Percentiles rank a stretch among this genome's conserved stretches.
Conservation (phyloP, 2,329 filamentous ascomycete genomes). For the Arthrobotrys sphaeroides region DNA sequence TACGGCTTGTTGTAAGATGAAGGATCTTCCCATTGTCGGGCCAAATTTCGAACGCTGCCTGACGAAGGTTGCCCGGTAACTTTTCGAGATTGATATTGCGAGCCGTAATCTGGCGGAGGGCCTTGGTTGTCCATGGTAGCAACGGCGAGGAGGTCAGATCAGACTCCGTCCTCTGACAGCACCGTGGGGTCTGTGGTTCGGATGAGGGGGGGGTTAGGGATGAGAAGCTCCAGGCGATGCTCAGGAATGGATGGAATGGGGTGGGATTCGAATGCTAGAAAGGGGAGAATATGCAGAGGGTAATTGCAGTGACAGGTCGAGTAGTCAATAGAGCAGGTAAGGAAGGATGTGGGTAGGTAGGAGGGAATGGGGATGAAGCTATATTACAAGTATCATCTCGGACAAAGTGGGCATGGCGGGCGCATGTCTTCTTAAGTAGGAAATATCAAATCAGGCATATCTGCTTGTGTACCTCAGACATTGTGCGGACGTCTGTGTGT, state of each 20-base stretch:
- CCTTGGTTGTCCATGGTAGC: conserved; percentile 54
- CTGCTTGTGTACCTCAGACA: no score
- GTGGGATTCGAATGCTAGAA: background rate
- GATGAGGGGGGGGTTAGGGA: background rate
- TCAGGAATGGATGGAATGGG: conserved; percentile 10
- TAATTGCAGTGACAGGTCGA: background rate
- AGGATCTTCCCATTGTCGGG: conserved; percentile 44
- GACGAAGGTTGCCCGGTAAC: conserved; percentile 49
- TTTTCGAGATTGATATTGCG: conserved; percentile 32
- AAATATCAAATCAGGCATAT: conserved; percentile 13
- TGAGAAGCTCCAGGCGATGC: background rate
- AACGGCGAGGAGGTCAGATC: conserved; percentile 1
- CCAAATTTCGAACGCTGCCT: conserved; percentile 49
- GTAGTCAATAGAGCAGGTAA: no score
- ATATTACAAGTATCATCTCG: background rate
- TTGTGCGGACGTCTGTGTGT: no score
- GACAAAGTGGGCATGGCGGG: conserved; percentile 2
- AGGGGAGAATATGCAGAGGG: conserved; percentile 8
- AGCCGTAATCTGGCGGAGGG: conserved; percentile 39
- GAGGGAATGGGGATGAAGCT: conserved; percentile 1
- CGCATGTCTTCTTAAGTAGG: background rate
- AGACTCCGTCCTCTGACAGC: background rate
- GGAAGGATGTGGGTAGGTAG: background rate
- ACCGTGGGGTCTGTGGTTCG: background rate
- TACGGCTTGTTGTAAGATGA: conserved; percentile 41